Evolutionary conservation across 352 stramenopile genomes (phyloP), one percentile per base, ranked within the genome.

Genomic region (Globisporangium irregulare): DNA sequence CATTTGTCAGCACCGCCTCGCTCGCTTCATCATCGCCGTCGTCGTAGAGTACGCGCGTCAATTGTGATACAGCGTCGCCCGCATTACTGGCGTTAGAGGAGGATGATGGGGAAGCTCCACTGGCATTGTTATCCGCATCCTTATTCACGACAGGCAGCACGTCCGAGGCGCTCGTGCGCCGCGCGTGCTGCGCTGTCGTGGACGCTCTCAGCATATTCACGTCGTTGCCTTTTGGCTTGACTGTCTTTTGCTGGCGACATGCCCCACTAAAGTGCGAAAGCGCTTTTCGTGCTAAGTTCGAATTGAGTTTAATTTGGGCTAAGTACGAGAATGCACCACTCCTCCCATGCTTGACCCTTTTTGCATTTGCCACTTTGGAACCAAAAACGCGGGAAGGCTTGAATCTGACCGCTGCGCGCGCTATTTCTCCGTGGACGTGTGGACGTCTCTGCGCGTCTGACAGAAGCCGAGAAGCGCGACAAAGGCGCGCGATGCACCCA

Each of bases 1-100:
- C 69, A 41, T 91, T 82, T 34, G 72, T 79, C 38, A 78, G 77
- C 48, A 54, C 57, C 54, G 76, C 66, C 27, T 83, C 76, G 15
- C 71, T 68, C 22, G 74, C 65, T 15, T 75, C 68, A 41, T 67
- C 71, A 1, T 65, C 41, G 46, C 58, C 64, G 18, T 61, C 41
- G 15, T 72, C 67, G 9, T 57, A 9, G 3, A 69, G n/a, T 25
- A 62, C 69, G 9, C 15, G 27, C 4, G 54, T 43, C 2, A 48
- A 41, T n/a, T 10, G 20, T 34, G 32, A 27, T 4, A 34, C 50
- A 51, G 10, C 50, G 55, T 56, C 57, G 68, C 29, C 27, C 48
- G 43, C 43, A 12, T 36, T 12, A n/a, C 18, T 20, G 22, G 8
- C 6, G 0, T 4, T 46, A 24, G 27, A 20, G 24, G 22, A 14